A percentile compares a stretch with the other conserved stretches of the same genome.
Conservation (phyloP, 1,284 basidiomycete species). For the Marasmius tenuissimus region DNA sequence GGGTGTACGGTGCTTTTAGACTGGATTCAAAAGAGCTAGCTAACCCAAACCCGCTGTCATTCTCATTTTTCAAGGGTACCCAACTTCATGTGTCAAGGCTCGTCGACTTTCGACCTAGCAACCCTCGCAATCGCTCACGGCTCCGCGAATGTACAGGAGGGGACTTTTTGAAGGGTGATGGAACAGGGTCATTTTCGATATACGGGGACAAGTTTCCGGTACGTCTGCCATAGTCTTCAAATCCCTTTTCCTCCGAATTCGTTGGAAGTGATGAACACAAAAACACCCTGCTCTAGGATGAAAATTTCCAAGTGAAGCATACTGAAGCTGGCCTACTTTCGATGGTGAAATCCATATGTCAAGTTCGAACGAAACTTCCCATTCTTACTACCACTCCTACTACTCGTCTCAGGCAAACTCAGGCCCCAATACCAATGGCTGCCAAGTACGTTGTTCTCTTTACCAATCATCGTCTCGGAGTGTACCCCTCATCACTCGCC, state of each 20-base stretch:
- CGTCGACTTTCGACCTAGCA: slow-evolving; percentile 9
- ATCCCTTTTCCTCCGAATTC: neutral
- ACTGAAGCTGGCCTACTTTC: slow-evolving; percentile 80
- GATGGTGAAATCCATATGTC: slow-evolving; percentile 55
- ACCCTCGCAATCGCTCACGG: slow-evolving; percentile 3
- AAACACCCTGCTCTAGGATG: slow-evolving; percentile 58
- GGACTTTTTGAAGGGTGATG: slow-evolving; percentile 88
- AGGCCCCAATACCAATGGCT: slow-evolving; percentile 90
- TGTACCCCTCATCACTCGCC: neutral
- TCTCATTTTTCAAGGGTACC: slow-evolving; percentile 49
- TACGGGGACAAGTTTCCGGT: slow-evolving; percentile 93
- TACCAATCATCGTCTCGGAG: neutral
- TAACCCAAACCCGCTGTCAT: slow-evolving; percentile 7
- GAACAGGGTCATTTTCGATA: slow-evolving; percentile 92
- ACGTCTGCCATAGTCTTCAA: slow-evolving; percentile 20
- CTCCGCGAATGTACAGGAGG: slow-evolving; percentile 51
- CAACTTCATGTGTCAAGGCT: slow-evolving; percentile 87
- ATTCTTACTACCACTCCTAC: neutral
- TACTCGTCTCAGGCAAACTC: slow-evolving; percentile 75
- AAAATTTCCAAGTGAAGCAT: slow-evolving; percentile 94
- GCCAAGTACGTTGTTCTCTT: slow-evolving; percentile 56
- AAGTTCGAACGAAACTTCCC: neutral
- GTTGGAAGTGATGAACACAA: too few relatives aligned
- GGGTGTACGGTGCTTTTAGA: slow-evolving; percentile 61
- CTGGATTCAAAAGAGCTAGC: slow-evolving; percentile 2